Evolutionary conservation across 768 basidiomycete genomes (phyloP).

Genomic region (Mycena leptocephala): DNA sequence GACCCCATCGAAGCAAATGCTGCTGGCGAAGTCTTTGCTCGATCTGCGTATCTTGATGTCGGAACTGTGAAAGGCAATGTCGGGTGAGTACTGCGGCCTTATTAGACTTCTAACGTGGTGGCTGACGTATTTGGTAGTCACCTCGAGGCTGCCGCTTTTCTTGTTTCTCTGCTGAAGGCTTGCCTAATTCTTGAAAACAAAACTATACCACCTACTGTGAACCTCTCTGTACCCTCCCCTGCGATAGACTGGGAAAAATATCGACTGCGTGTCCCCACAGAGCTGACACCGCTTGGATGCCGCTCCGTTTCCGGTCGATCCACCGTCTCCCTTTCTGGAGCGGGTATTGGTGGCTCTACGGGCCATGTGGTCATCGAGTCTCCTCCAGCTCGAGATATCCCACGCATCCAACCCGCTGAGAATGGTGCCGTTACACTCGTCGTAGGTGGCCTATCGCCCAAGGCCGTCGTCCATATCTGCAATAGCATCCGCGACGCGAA

Average conservation of each 20-base stretch:
- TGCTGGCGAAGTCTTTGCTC: background rate
- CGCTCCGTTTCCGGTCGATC: background rate
- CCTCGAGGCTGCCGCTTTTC: conserved; percentile 13
- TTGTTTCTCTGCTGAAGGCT: conserved; percentile 14
- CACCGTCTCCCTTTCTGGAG: background rate
- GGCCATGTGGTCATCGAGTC: conserved; percentile 15
- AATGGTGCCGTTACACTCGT: background rate
- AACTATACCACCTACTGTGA: conserved; percentile 15
- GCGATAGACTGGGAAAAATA: conserved; percentile 7
- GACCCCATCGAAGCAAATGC: conserved; percentile 47
- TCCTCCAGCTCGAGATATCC: background rate
- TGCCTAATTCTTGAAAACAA: background rate
- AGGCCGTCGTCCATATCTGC: background rate
- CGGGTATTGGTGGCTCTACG: conserved; percentile 1
- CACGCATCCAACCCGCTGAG: background rate
- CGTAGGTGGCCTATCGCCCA: background rate
- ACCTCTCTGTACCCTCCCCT: background rate
- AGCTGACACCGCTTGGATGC: background rate
- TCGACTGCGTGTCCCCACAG: background rate
- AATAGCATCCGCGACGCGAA: background rate
- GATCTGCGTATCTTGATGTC: background rate
- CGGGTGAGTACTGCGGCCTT: background rate
- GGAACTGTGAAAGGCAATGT: conserved; percentile 25
- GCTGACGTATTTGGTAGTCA: background rate
- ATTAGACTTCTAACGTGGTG: background rate